phyloP scores from a whole-genome alignment of 1,139 yeast species.

The Yarrowia galli region DNA sequence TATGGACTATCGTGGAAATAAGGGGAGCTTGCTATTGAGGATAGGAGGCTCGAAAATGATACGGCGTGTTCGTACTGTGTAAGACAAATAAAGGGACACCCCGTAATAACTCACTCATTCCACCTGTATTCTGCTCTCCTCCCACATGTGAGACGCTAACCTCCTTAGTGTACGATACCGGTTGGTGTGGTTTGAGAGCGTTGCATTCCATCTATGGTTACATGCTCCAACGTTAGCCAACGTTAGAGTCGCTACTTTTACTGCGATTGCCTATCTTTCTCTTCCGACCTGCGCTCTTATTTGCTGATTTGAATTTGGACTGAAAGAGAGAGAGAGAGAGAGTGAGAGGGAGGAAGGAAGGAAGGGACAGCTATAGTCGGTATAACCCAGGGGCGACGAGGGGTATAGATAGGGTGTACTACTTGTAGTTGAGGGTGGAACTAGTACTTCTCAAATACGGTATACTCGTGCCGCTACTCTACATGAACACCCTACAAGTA shows the following conservation, averaged over 20 bases:
- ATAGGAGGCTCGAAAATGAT: too few relatives aligned
- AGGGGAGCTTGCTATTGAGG: neutral
- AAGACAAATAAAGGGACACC: too few relatives aligned
- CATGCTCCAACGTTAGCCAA: neutral
- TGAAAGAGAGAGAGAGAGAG: neutral
- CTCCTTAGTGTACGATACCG: neutral
- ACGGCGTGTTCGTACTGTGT: too few relatives aligned
- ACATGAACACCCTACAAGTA: too few relatives aligned
- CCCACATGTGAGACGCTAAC: neutral
- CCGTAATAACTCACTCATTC: too few relatives aligned
- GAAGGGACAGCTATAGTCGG: neutral
- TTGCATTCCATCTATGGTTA: slow-evolving; percentile 4
- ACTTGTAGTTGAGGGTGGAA: neutral
- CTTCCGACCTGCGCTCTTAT: slow-evolving; percentile 6
- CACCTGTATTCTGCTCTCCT: neutral
- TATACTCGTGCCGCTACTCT: too few relatives aligned
- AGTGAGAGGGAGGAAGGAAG: neutral
- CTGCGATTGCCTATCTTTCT: slow-evolving; percentile 8
- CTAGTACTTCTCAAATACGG: too few relatives aligned
- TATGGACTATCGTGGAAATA: too few relatives aligned
- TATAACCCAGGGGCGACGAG: neutral
- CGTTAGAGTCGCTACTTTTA: neutral
- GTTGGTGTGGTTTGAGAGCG: neutral
- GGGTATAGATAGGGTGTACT: too few relatives aligned
- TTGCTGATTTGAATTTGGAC: slow-evolving; percentile 20